Evolutionary conservation across 2,329 filamentous ascomycete species (phyloP).

Genomic region (Sclerotinia trifoliorum): DNA sequence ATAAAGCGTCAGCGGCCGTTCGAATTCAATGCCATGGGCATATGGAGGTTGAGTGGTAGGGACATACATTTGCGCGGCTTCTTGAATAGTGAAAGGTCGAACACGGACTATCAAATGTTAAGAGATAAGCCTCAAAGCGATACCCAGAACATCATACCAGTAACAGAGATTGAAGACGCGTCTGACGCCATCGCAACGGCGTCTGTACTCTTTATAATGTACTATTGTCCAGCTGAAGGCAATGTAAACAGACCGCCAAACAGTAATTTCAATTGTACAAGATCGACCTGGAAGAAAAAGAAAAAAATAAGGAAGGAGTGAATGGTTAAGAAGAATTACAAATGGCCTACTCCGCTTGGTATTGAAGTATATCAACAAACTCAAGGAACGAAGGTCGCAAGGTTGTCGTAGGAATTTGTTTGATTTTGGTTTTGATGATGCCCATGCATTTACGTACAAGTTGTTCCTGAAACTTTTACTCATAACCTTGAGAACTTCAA

Average conservation of each 20-base stretch:
- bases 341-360: neutral
- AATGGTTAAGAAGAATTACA: neutral
- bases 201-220: slow-evolving; percentile 1
- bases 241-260: slow-evolving; percentile 16
- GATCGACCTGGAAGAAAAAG: neutral
- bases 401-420: neutral
- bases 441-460: neutral
- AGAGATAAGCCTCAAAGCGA: neutral
- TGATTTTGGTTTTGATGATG: neutral
- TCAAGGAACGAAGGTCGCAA: slow-evolving; percentile 1
- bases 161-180: slow-evolving; percentile 42
- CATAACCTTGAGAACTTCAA: too few relatives aligned
- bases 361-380: neutral
- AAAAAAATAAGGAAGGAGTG: neutral
- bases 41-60: neutral
- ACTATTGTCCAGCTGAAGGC: neutral
- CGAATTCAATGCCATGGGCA: too few relatives aligned
- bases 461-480: neutral
- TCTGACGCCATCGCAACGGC: slow-evolving; percentile 24
- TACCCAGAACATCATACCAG: slow-evolving; percentile 33
- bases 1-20: slow-evolving; percentile 27
- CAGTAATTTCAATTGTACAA: neutral
- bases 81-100: slow-evolving; percentile 77
- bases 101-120: slow-evolving; percentile 56
- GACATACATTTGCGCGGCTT: slow-evolving; percentile 82